Evolutionary conservation across 345 rosid species (phyloP).

Genomic region (Gynandropsis gynandra): DNA sequence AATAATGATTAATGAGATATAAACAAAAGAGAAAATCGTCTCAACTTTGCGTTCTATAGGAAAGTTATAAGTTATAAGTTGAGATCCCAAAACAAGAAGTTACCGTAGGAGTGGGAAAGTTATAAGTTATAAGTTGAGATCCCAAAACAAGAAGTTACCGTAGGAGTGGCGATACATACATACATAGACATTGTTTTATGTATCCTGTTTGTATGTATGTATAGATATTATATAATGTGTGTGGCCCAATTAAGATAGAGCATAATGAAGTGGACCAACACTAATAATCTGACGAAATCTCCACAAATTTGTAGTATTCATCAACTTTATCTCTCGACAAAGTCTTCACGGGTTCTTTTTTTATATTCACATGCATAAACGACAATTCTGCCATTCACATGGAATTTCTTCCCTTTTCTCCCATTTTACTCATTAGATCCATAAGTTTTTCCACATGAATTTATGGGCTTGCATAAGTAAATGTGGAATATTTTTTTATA

Average conservation of each 20-base stretch:
- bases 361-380: constrained; percentile 18
- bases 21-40: too few species aligned
- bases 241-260: constrained; percentile 17
- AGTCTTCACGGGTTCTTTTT: constrained; percentile 28
- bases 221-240: not conserved
- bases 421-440: constrained; percentile 17
- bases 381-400: constrained; percentile 31
- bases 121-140: too few species aligned
- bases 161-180: too few species aligned
- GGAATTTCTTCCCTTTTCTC: constrained; percentile 12
- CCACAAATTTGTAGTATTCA: constrained; percentile 23
- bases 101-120: too few species aligned
- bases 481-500: too few species aligned
- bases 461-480: too few species aligned
- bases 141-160: too few species aligned
- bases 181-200: not conserved
- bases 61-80: too few species aligned
- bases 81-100: too few species aligned
- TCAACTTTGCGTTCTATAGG: too few species aligned
- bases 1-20: too few species aligned
- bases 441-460: not conserved
- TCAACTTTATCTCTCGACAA: constrained; percentile 20
- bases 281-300: constrained; percentile 20
- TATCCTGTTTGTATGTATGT: constrained; percentile 9
- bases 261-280: constrained; percentile 31